A percentile compares a stretch with the other conserved stretches of the same genome.
Evolutionary conservation across 2,329 filamentous ascomycete species (phyloP).

Genomic region (Bipolaris cookei): DNA sequence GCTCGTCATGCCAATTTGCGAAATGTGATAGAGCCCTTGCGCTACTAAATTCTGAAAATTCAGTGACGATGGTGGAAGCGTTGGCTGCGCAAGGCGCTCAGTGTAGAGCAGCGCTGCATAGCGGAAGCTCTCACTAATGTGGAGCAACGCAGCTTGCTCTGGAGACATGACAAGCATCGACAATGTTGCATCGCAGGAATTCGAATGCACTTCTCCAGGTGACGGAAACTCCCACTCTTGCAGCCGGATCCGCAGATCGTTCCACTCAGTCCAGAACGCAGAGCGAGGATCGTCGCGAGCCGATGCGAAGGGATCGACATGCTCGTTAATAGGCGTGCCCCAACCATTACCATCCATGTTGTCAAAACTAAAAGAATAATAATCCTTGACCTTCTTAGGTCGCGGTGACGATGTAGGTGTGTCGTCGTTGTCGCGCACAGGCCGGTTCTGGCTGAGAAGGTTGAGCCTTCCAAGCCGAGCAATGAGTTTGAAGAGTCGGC

Average conservation of each 20-base stretch:
- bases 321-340: slow-evolving; percentile 62
- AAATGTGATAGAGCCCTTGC: slow-evolving; percentile 82
- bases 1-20: slow-evolving; percentile 73
- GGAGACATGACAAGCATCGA: slow-evolving; percentile 46
- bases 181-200: slow-evolving; percentile 33
- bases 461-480: slow-evolving; percentile 84
- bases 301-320: slow-evolving; percentile 49
- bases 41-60: slow-evolving; percentile 84
- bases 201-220: slow-evolving; percentile 36
- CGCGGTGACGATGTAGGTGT: slow-evolving; percentile 45
- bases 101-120: slow-evolving; percentile 89
- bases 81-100: slow-evolving; percentile 81
- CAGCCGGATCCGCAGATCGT: slow-evolving; percentile 74
- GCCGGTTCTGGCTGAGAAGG: slow-evolving; percentile 73
- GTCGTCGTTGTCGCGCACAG: slow-evolving; percentile 50
- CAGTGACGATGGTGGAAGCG: slow-evolving; percentile 72
- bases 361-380: slow-evolving; percentile 61
- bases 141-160: slow-evolving; percentile 74
- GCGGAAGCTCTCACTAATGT: slow-evolving; percentile 88
- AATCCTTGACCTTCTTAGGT: slow-evolving; percentile 51
- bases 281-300: slow-evolving; percentile 61
- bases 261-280: slow-evolving; percentile 87
- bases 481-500: slow-evolving; percentile 84
- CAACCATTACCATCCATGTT: slow-evolving; percentile 74
- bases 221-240: slow-evolving; percentile 76